A percentile compares a stretch with the other conserved stretches of the same genome.
These are phyloP conservation scores for Acacia acuminata DNA, from an alignment of 306 rosid species.

Conservation along the genomic window DNA sequence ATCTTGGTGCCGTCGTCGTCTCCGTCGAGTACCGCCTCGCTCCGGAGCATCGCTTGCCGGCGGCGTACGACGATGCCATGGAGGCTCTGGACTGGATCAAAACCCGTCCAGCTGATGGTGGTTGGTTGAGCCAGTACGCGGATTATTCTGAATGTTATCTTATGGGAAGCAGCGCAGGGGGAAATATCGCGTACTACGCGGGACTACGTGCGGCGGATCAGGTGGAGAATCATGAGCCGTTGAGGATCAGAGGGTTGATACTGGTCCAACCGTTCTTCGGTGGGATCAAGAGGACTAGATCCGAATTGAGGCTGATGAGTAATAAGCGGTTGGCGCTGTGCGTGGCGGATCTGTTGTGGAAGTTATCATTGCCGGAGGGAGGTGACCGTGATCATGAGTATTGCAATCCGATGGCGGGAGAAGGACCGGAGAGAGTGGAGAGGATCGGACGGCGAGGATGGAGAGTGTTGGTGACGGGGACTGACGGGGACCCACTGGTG, in stretches of 20 bases:
- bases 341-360: conserved; percentile 50
- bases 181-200: conserved; percentile 35
- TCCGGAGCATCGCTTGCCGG: conserved; percentile 37
- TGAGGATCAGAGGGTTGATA: conserved; percentile 51
- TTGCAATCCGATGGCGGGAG: conserved; percentile 49
- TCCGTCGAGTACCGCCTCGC: conserved; percentile 40
- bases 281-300: conserved; percentile 37
- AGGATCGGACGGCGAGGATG: conserved; percentile 40
- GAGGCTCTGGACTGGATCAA: conserved; percentile 38
- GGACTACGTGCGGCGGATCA: conserved; percentile 29
- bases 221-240: not conserved
- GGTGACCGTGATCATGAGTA: conserved; percentile 54
- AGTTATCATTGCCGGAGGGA: conserved; percentile 47
- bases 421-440: conserved; percentile 27
- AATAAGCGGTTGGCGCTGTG: conserved; percentile 28
- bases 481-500: conserved; percentile 48
- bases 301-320: conserved; percentile 36
- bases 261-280: conserved; percentile 54
- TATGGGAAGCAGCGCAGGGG: conserved; percentile 48
- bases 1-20: conserved; percentile 28
- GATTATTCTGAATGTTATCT: conserved; percentile 34
- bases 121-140: conserved; percentile 31
- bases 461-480: conserved; percentile 44
- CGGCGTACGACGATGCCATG: conserved; percentile 39
- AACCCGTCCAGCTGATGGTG: not conserved